Percentiles rank a stretch among this genome's conserved stretches.
Evolutionary conservation across 129 eudicot species (phyloP).

Genomic region (Pulicaria dysenterica): DNA sequence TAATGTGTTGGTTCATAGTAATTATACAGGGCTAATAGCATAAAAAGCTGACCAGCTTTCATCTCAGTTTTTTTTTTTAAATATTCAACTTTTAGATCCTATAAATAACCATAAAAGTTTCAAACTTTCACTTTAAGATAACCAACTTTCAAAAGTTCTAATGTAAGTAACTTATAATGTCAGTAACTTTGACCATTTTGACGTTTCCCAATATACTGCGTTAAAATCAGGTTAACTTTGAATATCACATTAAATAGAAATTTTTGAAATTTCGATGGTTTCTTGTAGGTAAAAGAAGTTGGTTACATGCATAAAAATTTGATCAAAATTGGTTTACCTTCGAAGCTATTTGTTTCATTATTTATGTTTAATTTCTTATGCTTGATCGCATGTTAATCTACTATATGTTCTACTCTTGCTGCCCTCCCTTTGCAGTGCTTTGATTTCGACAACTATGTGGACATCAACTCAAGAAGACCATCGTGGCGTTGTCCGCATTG

Average conservation of each 20-base stretch:
- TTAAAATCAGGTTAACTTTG: too few species aligned
- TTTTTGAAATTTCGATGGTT: too few species aligned
- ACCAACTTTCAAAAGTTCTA: not conserved
- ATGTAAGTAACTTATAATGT: not conserved
- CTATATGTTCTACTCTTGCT: not conserved
- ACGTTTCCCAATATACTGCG: not conserved
- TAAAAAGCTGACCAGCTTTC: not conserved
- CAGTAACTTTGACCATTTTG: not conserved
- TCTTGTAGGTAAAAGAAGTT: too few species aligned
- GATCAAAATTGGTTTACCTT: too few species aligned
- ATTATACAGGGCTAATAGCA: not conserved
- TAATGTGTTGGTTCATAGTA: constrained; percentile 3
- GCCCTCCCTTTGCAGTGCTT: constrained; percentile 53
- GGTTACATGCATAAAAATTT: too few species aligned
- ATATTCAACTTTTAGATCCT: not conserved
- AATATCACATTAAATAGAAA: too few species aligned
- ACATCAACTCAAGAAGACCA: constrained; percentile 80
- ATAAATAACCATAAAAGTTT: not conserved
- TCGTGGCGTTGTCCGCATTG: constrained; percentile 95
- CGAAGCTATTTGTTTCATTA: too few species aligned
- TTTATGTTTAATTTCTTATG: not conserved
- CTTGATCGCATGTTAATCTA: not conserved
- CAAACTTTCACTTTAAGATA: not conserved
- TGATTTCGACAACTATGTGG: constrained; percentile 78
- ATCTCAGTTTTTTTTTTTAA: not conserved